Percentiles rank a stretch among this genome's conserved stretches.
Evolutionary conservation across 139 green algal species (phyloP).

Genomic region (Ulvella scutata): DNA sequence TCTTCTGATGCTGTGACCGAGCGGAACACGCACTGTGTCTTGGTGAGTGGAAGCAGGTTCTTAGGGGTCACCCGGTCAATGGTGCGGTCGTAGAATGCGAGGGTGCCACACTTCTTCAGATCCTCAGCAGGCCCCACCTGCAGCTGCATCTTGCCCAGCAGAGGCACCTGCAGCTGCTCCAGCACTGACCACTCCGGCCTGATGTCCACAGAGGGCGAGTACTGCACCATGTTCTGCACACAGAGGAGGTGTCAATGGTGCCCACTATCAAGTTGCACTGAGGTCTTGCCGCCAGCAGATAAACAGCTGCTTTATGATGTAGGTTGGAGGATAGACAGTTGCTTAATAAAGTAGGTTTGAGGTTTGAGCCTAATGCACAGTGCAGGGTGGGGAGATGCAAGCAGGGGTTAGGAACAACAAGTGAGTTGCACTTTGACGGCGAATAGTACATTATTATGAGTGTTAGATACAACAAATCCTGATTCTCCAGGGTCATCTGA

Average conservation of each 20-base stretch:
- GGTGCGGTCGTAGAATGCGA: conserved; percentile 78
- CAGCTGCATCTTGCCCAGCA: conserved; percentile 68
- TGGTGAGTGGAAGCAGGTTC: conserved; percentile 45
- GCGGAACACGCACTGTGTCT: conserved; percentile 47
- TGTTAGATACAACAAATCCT: too few species aligned
- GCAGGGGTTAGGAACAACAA: not conserved
- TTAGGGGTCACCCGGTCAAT: conserved; percentile 81
- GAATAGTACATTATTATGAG: not conserved
- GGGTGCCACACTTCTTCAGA: conserved; percentile 31
- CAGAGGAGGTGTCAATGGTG: not conserved
- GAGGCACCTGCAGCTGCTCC: conserved; percentile 77
- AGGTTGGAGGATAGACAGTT: too few species aligned
- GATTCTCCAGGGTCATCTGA: too few species aligned
- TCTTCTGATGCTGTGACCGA: conserved; percentile 76
- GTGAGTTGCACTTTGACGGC: too few species aligned
- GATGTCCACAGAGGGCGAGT: conserved; percentile 78
- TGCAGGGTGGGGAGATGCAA: not conserved
- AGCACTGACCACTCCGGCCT: conserved; percentile 83
- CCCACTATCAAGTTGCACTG: not conserved
- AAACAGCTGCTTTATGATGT: too few species aligned
- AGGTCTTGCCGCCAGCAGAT: too few species aligned
- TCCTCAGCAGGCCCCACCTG: conserved; percentile 28
- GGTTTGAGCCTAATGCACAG: too few species aligned
- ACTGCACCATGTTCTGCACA: conserved; percentile 25
- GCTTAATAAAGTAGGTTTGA: too few species aligned